phyloP scores from a whole-genome alignment of 805 yeast genomes.

The Candida insectorum region DNA sequence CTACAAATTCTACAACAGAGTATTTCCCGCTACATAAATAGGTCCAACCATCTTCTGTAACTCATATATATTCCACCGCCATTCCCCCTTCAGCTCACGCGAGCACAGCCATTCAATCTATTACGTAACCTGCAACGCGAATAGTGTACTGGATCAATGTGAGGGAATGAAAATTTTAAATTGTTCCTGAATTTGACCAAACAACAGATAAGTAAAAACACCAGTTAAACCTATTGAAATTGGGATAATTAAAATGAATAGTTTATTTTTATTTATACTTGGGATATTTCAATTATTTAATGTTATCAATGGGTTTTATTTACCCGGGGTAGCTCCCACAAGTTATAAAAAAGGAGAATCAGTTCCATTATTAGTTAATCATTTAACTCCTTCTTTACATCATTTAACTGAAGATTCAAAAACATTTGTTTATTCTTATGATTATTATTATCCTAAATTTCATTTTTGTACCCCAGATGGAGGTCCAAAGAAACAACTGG shows the following conservation, averaged over 20 bases:
- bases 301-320: slow-evolving; percentile 58
- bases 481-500: slow-evolving; percentile 72
- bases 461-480: slow-evolving; percentile 77
- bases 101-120: too few relatives aligned
- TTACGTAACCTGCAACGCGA: too few relatives aligned
- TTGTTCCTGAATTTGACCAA: too few relatives aligned
- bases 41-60: too few relatives aligned
- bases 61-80: too few relatives aligned
- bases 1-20: too few relatives aligned
- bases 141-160: too few relatives aligned
- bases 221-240: too few relatives aligned
- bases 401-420: slow-evolving; percentile 31
- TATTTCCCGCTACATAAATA: too few relatives aligned
- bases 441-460: slow-evolving; percentile 78
- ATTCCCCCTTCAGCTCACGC: too few relatives aligned
- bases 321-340: slow-evolving; percentile 96
- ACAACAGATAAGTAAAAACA: too few relatives aligned
- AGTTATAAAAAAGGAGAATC: slow-evolving; percentile 70
- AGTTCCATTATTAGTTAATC: slow-evolving; percentile 82
- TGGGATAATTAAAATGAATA: not conserved
- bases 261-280: not conserved
- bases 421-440: slow-evolving; percentile 68
- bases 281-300: slow-evolving; percentile 2
- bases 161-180: too few relatives aligned
- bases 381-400: slow-evolving; percentile 75